Evolutionary conservation across 768 basidiomycete genomes (phyloP), one percentile per base, ranked within the genome.

Genomic region (Termitomyces sp.): DNA sequence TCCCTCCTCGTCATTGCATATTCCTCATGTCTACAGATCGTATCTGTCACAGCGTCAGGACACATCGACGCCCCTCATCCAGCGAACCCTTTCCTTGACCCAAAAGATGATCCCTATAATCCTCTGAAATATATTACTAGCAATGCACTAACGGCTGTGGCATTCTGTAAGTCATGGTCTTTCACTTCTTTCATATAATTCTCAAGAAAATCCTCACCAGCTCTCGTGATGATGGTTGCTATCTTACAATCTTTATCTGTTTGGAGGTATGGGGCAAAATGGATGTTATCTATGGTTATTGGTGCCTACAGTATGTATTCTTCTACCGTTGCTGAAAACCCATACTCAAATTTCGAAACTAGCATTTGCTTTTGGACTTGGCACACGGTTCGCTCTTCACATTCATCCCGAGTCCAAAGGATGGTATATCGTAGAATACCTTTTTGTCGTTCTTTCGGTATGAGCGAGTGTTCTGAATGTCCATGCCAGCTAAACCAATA

Each of bases 251-350:
- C 78, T 6, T 73, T 67, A 50, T 73, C 71, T 43, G 74, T 76
- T 13, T 69, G 67, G 63, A 74, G 70, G 56, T 78, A 73, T 54
- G 79, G 83, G 3, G 77, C 79, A 5, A 79, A 72, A 60, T 86
- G 76, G 70, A 87, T 88, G 86, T 64, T 83, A 33, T 67, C 76
- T 18, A 82, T 87, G 79, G 73, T 79, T 5, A 78, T 88, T 56
- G 86, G 86, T n/a, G 75, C 73, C 32, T 83, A 79, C 66, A 77
- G 84, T 79, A 55, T 48, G 81, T 71, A 13, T 3, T 44, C 16
- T n/a, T n/a, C 4, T 16, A 26, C 7, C 35, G 6, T 35, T 14
- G 26, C 24, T 20, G 3, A 2, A 26, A 5, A n/a, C 20, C 10
- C 30, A 57, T n/a, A 45, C 60, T n/a, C 14, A 45, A 20, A 5